Evolutionary conservation across 768 basidiomycete genomes (phyloP).

Genomic region (Myochromella boudieri): DNA sequence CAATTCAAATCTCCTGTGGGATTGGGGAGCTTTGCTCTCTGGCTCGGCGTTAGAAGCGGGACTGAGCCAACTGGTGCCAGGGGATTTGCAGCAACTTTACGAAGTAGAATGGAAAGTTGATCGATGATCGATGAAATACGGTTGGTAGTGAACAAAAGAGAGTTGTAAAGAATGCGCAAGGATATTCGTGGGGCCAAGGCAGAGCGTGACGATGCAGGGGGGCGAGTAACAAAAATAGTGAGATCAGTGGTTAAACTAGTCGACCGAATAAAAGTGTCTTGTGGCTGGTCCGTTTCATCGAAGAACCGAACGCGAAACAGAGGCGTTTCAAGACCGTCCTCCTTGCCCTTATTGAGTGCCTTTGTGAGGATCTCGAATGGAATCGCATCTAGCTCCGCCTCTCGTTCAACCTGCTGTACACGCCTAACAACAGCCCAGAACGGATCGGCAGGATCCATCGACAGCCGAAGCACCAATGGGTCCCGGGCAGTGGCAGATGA

Average conservation of each 20-base stretch:
- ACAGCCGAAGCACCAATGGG: constrained; percentile 82
- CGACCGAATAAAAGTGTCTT: constrained; percentile 71
- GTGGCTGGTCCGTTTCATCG: constrained; percentile 80
- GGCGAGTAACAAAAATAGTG: constrained; percentile 83
- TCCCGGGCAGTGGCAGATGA: constrained; percentile 74
- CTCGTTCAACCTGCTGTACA: constrained; percentile 79
- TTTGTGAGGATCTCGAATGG: constrained; percentile 78
- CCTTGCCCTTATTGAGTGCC: constrained; percentile 65
- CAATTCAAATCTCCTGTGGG: constrained; percentile 89
- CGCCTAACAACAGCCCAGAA: constrained; percentile 88
- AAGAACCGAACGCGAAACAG: constrained; percentile 97
- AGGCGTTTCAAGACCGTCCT: constrained; percentile 59
- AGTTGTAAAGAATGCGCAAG: constrained; percentile 90
- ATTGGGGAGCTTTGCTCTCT: constrained; percentile 72
- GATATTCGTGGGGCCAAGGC: constrained; percentile 75
- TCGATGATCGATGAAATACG: constrained; percentile 81
- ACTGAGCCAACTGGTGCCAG: constrained; percentile 74
- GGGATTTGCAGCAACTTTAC: constrained; percentile 68
- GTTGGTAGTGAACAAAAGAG: constrained; percentile 80
- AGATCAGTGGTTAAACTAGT: constrained; percentile 90
- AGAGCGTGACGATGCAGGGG: constrained; percentile 63
- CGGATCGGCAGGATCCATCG: constrained; percentile 81
- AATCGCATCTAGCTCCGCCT: constrained; percentile 79
- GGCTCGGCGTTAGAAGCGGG: constrained; percentile 72
- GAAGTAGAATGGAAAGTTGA: constrained; percentile 79